Evolutionary conservation across 129 eudicot genomes (phyloP), one percentile per base, ranked within the genome.

Genomic region (Flaveria robusta): DNA sequence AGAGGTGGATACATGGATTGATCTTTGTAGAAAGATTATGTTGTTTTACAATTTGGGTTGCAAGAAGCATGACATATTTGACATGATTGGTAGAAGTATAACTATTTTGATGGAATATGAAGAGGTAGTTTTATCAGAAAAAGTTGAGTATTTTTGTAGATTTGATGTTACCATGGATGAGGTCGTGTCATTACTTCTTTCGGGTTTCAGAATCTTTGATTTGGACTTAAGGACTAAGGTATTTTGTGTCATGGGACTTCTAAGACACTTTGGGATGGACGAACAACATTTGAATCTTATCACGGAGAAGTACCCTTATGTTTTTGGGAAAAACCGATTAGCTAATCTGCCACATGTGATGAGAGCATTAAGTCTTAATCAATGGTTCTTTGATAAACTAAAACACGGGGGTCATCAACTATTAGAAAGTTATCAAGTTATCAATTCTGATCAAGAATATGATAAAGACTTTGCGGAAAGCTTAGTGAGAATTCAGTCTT

Each of bases 1-100:
- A 0, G 77, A 80, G 55, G 87, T 89, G 77, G 89, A 89, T 87
- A 70, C 78, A 75, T 77, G 88, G 85, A 75, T 72, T 71, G 88
- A 74, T 47, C 70, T 92, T 73, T 89, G 96, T 75, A 89, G 86
- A 79, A 92, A 92, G 80, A 83, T 92, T 71, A 58, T 66, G 72
- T 12, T 87, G 41, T 89, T 92, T 84, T 89, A 82, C 41, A 80
- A 87, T 24, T 72, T 92, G 76, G 89, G 85, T 80, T 82, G 88
- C 26, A 76, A 41, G 78, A 84, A 82, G 60, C 81, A 76, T 11
- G 82, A 81, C 74, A 14, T 89, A 2, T 88, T 89, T 9, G 88
- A 87, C 29, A 68, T 82, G 79, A 79, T 89, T 78, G 92, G 84
- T 50, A 78, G 71, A 74, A 77, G 79, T 47, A 89, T 78, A 70